Evolutionary conservation across 306 rosid species (phyloP), one percentile per base, ranked within the genome.

Genomic region (Cucurbita maxima): DNA sequence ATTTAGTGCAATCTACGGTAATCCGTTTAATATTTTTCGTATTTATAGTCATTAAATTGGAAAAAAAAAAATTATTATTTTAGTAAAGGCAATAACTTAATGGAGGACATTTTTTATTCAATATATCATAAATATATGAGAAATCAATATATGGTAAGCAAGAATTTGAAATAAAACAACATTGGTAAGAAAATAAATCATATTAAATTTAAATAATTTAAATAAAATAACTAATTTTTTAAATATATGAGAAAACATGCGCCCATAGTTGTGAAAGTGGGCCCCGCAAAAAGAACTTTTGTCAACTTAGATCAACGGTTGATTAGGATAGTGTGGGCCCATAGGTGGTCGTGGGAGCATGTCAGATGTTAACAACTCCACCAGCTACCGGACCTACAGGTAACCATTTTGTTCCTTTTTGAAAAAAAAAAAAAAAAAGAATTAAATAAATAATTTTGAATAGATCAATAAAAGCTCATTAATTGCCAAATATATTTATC

Each of bases 291-390:
- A 22, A 63, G n/a, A 67, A 44, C 16, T 12, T 8, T 68, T 5
- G 74, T 54, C 81, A 51, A 71, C 19, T 50, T 58, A 5, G 73
- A 7, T 71, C 59, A 59, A 72, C 64, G 60, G 45, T 1, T 38
- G 22, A 30, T 54, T 71, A 67, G 5, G 51, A 7, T 76, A 72
- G 34, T 44, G 16, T 37, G 54, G 58, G 72, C 51, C 68, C 56
- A 55, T 22, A 30, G 8, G 10, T 20, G 30, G 40, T 76, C 81
- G 79, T 81, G 84, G 67, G 47, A 53, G 72, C 82, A 67, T 48
- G 76, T 72, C 59, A 52, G 19, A 44, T 10, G 5, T 9, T 62
- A 62, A 66, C 72, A 3, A 18, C 72, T 66, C 72, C 72, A 20
- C 55, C 72, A 66, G 55, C 55, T 66, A 66, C 72, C 53, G 72